Evolutionary conservation across 805 yeast species (phyloP).

Genomic region (Pichia eremophila): DNA sequence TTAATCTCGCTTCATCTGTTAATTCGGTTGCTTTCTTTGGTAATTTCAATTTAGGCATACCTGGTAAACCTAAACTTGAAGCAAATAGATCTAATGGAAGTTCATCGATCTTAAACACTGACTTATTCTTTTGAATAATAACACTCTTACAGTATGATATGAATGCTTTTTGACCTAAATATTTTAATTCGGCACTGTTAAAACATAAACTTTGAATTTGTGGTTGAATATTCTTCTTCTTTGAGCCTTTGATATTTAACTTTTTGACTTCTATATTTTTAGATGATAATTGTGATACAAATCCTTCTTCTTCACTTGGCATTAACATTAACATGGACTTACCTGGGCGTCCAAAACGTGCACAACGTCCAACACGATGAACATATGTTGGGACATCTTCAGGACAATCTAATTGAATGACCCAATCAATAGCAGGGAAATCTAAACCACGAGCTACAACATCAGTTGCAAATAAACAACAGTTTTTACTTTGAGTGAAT

Average conservation of each 20-base stretch:
- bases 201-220: slow-evolving; percentile 87
- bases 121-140: slow-evolving; percentile 79
- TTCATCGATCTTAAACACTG: slow-evolving; percentile 67
- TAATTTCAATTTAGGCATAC: slow-evolving; percentile 88
- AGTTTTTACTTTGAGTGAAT: slow-evolving; percentile 68
- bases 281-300: slow-evolving; percentile 51
- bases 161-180: slow-evolving; percentile 92
- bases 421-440: slow-evolving; percentile 92
- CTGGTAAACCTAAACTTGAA: slow-evolving; percentile 82
- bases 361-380: slow-evolving; percentile 86
- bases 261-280: slow-evolving; percentile 62
- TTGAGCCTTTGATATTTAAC: slow-evolving; percentile 66
- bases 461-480: slow-evolving; percentile 83
- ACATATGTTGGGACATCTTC: slow-evolving; percentile 85
- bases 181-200: slow-evolving; percentile 84
- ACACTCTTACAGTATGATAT: slow-evolving; percentile 83
- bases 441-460: slow-evolving; percentile 89
- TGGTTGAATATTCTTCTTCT: slow-evolving; percentile 63
- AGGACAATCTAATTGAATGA: slow-evolving; percentile 85
- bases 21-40: slow-evolving; percentile 35
- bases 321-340: slow-evolving; percentile 74
- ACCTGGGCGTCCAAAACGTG: slow-evolving; percentile 79
- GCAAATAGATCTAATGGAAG: slow-evolving; percentile 82
- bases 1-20: slow-evolving; percentile 28
- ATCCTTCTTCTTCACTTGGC: slow-evolving; percentile 74